A percentile compares a stretch with the other conserved stretches of the same genome.
Evolutionary conservation across 2,329 filamentous ascomycete genomes (phyloP).

Genomic region (Aspergillus versicolor): DNA sequence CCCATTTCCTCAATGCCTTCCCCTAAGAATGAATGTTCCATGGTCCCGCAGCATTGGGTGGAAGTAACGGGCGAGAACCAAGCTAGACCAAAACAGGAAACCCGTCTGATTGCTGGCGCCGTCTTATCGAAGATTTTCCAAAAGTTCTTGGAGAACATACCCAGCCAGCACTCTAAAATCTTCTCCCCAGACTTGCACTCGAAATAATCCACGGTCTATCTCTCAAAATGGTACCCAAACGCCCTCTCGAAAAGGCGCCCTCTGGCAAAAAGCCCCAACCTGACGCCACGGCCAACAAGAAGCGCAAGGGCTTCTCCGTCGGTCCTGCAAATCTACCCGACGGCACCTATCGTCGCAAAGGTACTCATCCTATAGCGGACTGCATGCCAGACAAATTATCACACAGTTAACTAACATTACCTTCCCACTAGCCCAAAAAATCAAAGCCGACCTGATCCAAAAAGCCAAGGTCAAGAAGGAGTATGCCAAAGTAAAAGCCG

Average conservation of each 20-base stretch:
- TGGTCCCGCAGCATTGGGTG: no score
- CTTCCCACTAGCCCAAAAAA: constrained; percentile 67
- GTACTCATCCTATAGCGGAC: constrained; percentile 34
- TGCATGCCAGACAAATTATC: neutral
- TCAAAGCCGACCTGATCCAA: constrained; percentile 84
- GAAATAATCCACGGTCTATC: neutral
- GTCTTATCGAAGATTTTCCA: constrained; percentile 2
- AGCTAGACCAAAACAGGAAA: no score
- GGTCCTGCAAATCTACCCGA: constrained; percentile 90
- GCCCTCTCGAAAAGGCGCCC: constrained; percentile 45
- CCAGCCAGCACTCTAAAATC: neutral
- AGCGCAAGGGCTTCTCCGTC: constrained; percentile 75
- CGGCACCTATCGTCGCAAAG: constrained; percentile 81
- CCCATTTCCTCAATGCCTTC: no score
- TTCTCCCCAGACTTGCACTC: neutral
- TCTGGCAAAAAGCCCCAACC: constrained; percentile 49
- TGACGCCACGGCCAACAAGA: constrained; percentile 43
- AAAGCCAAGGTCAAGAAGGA: constrained; percentile 92
- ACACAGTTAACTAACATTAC: neutral
- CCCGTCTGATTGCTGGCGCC: neutral
- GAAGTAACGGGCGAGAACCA: no score
- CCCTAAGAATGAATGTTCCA: no score
- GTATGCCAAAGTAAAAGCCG: constrained; percentile 81
- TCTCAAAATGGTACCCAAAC: constrained; percentile 58
- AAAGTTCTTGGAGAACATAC: neutral